Base-by-base conservation (phyloP, 1,284 basidiomycete genomes). In the Irpex sp. region DNA sequence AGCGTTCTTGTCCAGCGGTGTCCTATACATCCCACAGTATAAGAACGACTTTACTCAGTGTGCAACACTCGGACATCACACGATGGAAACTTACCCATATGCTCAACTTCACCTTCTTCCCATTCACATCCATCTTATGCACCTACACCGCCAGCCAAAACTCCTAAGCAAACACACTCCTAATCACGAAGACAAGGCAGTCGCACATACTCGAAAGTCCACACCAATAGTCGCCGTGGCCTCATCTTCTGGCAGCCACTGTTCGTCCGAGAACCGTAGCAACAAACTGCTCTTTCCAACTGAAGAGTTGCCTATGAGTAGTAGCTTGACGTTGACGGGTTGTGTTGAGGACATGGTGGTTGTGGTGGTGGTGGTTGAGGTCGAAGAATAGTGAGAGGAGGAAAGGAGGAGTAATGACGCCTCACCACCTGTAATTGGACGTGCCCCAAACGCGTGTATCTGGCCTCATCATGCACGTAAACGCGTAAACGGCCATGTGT, bases 191-290 rank as follows among this genome's bases (percentile, higher is more conserved):
- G 37, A 9, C 17, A 8, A 9, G 17, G 4, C 15, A 50, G 15
- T 46, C 49, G 21, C 11, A 49, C 35, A 33, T 49, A 37, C 21
- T 15, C 55, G 35, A 35, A 57, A 80, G 73, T 92, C 90, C 0
- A 93, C 89, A 9, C 92, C 93, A 70, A 98, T 98, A n/a, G 95
- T 97, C 26, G 95, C 94, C 61, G 89, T 92, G 51, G 92, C 89
- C 78, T 98, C 97, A 72, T 98, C 97, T 71, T 97, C 94, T 21
- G 93, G 89, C 36, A 98, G 79, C 86, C 96, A 99, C 69, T 95
- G 93, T 76, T 98, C 93, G 73, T 99, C 96, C 3, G 95, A 97
- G 81, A 98, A 99, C 5, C 97, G 85, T 5, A 98, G 80, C 0
- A 99, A 78, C 5, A 99, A 80, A 65, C 94, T 96, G 64, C 94